Evolutionary conservation across 257 asterid genomes (phyloP).

Genomic region (Lantana camara): DNA sequence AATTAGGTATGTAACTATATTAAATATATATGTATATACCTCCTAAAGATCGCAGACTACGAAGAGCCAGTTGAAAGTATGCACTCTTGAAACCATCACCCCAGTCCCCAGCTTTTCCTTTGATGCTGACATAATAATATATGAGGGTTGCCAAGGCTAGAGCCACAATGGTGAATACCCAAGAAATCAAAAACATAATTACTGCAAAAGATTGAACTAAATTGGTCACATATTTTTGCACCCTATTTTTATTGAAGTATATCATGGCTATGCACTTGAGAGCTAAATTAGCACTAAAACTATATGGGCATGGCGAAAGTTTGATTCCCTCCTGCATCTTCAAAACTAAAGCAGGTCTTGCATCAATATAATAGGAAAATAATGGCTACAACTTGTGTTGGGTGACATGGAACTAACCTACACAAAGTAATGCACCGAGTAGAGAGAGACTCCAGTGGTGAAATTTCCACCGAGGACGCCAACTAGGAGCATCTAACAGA

Average conservation of each 20-base stretch:
- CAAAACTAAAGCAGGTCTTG: no score
- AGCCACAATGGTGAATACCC: constrained; percentile 92
- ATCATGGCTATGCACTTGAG: no score
- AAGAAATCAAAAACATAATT: constrained; percentile 95
- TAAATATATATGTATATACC: constrained; percentile 47
- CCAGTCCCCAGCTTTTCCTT: constrained; percentile 99
- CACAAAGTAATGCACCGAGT: constrained; percentile 85
- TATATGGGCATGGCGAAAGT: no score
- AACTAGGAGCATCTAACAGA: constrained; percentile 98
- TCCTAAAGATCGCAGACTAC: constrained; percentile 97
- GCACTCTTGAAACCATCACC: constrained; percentile 99
- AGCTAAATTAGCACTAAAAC: not conserved
- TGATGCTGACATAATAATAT: constrained; percentile 91
- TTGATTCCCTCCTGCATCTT: no score
- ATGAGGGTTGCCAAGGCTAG: constrained; percentile 91
- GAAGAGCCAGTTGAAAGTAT: constrained; percentile 98
- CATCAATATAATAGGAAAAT: no score
- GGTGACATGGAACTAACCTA: constrained; percentile 52
- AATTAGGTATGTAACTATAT: no score
- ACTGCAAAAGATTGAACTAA: constrained; percentile 49
- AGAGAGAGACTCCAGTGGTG: constrained; percentile 99
- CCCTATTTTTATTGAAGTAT: no score
- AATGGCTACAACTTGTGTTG: not conserved
- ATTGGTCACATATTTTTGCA: no score
- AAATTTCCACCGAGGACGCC: constrained; percentile 99